phyloP scores from a whole-genome alignment of 116 monocot genomes.

The Thalassia testudinum region DNA sequence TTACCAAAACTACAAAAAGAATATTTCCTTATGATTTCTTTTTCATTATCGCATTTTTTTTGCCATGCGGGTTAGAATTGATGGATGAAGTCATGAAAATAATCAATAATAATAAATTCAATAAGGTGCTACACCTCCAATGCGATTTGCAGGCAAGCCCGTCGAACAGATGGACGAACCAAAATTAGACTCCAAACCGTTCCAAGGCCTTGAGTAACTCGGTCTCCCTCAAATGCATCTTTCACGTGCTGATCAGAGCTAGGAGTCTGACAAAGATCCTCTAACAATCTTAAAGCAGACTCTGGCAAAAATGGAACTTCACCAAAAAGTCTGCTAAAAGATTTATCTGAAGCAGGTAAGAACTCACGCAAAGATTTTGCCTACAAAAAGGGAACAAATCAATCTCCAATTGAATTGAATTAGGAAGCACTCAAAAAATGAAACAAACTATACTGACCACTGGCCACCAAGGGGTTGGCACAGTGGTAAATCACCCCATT shows the following conservation, averaged over 20 bases:
- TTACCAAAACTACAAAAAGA: no score
- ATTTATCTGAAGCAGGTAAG: slow-evolving; percentile 86
- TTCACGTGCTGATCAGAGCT: slow-evolving; percentile 29
- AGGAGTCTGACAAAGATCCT: slow-evolving; percentile 55
- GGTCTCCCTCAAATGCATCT: slow-evolving; percentile 66
- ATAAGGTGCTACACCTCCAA: slow-evolving; percentile 40
- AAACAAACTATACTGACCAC: no score
- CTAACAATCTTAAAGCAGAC: slow-evolving; percentile 59
- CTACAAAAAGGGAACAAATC: slow-evolving; percentile 20
- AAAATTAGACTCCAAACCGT: slow-evolving; percentile 83
- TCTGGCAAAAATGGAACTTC: slow-evolving; percentile 78
- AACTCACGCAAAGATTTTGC: slow-evolving; percentile 62
- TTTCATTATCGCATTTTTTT: no score
- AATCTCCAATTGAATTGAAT: not conserved
- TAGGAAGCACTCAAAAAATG: no score
- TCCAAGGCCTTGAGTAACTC: slow-evolving; percentile 83
- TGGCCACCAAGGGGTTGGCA: no score
- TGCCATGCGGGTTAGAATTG: no score
- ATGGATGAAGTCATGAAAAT: no score
- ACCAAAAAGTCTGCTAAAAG: slow-evolving; percentile 70
- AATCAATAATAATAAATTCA: no score
- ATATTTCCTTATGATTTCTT: no score
- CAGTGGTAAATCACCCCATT: no score
- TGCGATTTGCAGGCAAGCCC: slow-evolving; percentile 68
- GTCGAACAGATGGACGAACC: slow-evolving; percentile 44